These are phyloP conservation scores for Diophrys appendiculata DNA, from an alignment of 73 alveolate genomes.

Conservation along the genomic window DNA sequence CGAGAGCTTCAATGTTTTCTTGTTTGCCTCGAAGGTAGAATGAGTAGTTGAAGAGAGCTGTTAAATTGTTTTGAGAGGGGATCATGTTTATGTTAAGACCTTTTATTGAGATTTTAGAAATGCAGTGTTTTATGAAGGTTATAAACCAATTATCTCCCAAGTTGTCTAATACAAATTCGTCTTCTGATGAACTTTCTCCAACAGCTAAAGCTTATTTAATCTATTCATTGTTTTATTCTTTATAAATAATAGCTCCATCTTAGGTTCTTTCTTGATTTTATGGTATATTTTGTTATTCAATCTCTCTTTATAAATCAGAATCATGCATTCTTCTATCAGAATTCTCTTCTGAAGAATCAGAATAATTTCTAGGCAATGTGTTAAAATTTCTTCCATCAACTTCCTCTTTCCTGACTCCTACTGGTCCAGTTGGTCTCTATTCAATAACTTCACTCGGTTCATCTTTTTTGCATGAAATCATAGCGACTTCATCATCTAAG, in stretches of 20 bases:
- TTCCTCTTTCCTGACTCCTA: slow-evolving; percentile 22
- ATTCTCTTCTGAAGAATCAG: slow-evolving; percentile 10
- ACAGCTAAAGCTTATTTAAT: no score
- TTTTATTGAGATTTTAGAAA: background rate
- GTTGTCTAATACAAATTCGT: no score
- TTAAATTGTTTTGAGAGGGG: slow-evolving; percentile 10
- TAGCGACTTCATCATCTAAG: slow-evolving; percentile 64
- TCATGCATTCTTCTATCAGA: background rate
- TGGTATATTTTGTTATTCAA: no score
- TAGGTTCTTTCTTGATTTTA: background rate
- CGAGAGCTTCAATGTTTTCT: slow-evolving; percentile 11
- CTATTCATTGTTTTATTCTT: no score
- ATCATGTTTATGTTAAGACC: background rate
- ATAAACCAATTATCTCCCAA: no score
- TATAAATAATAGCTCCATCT: no score
- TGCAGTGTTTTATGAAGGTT: no score
- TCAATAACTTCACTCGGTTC: no score
- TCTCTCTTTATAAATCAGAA: background rate
- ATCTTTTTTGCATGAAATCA: slow-evolving; percentile 39
- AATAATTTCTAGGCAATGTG: slow-evolving; percentile 31
- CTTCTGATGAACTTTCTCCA: no score
- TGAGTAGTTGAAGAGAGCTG: slow-evolving; percentile 15
- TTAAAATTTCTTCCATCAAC: slow-evolving; percentile 32
- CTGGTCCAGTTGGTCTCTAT: no score
- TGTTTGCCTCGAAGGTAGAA: background rate